phyloP scores from a whole-genome alignment of 2,329 filamentous ascomycete species.

The Lasiodiplodia gonubiensis region DNA sequence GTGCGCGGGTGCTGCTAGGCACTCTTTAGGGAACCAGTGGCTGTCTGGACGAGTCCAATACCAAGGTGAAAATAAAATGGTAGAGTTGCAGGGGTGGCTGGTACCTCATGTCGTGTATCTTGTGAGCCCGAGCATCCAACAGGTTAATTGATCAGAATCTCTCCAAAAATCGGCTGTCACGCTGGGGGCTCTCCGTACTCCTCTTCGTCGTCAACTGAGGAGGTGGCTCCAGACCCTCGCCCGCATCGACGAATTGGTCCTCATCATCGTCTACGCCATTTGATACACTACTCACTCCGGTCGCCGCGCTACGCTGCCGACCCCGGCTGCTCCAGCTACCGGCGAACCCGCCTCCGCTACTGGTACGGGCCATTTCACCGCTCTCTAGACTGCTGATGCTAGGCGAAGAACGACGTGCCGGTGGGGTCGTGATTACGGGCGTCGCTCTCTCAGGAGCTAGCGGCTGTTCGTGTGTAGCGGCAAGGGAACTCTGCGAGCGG shows the following conservation, averaged over 20 bases:
- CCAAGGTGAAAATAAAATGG: not conserved
- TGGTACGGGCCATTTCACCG: not conserved
- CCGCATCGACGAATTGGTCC: constrained; percentile 59
- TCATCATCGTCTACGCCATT: constrained; percentile 36
- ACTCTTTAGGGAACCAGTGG: not conserved
- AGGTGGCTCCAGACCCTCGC: not conserved
- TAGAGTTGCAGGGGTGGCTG: not conserved
- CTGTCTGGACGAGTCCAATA: not conserved
- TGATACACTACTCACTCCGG: constrained; percentile 33
- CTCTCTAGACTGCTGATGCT: constrained; percentile 26
- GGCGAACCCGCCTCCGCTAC: not conserved
- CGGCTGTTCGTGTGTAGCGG: not conserved
- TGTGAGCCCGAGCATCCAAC: not conserved
- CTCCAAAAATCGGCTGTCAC: constrained; percentile 23
- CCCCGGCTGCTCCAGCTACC: constrained; percentile 16
- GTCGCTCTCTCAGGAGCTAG: not conserved
- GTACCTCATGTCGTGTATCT: not conserved
- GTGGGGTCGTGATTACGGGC: not conserved
- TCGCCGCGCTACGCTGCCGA: constrained; percentile 12
- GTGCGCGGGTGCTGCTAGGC: not conserved
- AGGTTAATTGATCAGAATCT: not conserved
- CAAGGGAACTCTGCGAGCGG: constrained; percentile 7
- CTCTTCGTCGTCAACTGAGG: constrained; percentile 9
- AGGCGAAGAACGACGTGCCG: not conserved
- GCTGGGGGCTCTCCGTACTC: constrained; percentile 10